These are phyloP conservation scores for Neopestalotiopsis clavispora DNA, from an alignment of 2,329 filamentous ascomycete species.

Conservation along the genomic window DNA sequence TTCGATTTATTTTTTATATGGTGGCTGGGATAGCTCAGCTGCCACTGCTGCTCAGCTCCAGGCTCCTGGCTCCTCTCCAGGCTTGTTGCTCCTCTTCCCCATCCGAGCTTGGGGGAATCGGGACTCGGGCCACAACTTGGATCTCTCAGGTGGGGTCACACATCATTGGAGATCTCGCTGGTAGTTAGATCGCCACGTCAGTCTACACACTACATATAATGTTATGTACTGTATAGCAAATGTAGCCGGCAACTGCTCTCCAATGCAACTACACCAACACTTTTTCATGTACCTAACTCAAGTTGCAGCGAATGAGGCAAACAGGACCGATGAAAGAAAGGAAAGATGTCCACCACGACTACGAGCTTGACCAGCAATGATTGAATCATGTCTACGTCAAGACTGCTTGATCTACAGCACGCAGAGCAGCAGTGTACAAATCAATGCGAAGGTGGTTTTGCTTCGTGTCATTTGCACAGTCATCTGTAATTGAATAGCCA, in stretches of 20 bases:
- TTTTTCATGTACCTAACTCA: background rate
- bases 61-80: too few relatives aligned
- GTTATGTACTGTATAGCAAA: background rate
- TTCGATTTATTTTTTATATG: conserved; percentile 3
- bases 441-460: too few relatives aligned
- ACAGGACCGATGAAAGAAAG: background rate
- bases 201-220: background rate
- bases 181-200: conserved; percentile 16
- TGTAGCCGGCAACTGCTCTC: background rate
- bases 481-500: too few relatives aligned
- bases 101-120: background rate
- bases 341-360: background rate
- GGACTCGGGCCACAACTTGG: conserved; percentile 9
- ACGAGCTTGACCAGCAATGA: too few relatives aligned
- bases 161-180: conserved; percentile 3
- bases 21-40: conserved; percentile 15
- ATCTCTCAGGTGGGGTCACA: conserved; percentile 3
- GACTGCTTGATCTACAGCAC: too few relatives aligned
- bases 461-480: too few relatives aligned
- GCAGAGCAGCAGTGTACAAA: too few relatives aligned
- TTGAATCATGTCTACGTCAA: too few relatives aligned
- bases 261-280: background rate
- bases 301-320: background rate
- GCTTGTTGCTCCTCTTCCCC: background rate
- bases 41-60: conserved; percentile 6